These are phyloP conservation scores for Inonotus hispidus DNA, from an alignment of 1,284 basidiomycete genomes.

Conservation along the genomic window DNA sequence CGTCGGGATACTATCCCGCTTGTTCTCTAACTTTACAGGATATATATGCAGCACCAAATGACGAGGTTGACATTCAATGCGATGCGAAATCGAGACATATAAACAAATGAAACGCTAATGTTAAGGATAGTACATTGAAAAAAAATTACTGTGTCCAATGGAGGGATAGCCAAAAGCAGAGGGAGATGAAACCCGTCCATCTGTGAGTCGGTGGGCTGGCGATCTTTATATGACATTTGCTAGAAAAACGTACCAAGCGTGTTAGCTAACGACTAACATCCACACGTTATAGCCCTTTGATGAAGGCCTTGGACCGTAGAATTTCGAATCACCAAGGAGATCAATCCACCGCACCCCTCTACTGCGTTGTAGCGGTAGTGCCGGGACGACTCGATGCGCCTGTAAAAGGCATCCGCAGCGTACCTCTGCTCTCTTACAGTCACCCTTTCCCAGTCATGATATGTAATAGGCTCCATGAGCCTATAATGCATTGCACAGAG, in stretches of 20 bases:
- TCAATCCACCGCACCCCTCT: conserved; percentile 10
- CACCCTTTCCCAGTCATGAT: background rate
- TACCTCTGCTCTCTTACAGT: background rate
- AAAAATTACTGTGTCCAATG: no score
- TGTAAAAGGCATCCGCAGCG: conserved; percentile 3
- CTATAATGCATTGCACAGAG: background rate
- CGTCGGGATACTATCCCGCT: no score
- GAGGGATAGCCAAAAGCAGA: no score
- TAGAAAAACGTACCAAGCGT: background rate
- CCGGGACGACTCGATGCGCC: background rate
- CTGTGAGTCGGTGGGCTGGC: no score
- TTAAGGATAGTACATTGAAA: no score
- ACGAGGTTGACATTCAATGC: no score
- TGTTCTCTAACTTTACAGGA: no score
- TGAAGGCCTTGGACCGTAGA: conserved; percentile 3
- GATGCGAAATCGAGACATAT: no score
- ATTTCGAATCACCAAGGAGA: conserved; percentile 1
- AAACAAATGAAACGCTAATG: no score
- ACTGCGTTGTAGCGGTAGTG: background rate
- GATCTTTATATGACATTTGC: no score
- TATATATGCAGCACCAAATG: no score
- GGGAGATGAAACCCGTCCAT: no score
- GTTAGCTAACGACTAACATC: background rate
- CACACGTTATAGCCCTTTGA: background rate
- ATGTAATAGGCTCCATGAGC: conserved; percentile 1